Base-by-base conservation (phyloP, 2,329 filamentous ascomycete species). In the Diaporthe ampelina region DNA sequence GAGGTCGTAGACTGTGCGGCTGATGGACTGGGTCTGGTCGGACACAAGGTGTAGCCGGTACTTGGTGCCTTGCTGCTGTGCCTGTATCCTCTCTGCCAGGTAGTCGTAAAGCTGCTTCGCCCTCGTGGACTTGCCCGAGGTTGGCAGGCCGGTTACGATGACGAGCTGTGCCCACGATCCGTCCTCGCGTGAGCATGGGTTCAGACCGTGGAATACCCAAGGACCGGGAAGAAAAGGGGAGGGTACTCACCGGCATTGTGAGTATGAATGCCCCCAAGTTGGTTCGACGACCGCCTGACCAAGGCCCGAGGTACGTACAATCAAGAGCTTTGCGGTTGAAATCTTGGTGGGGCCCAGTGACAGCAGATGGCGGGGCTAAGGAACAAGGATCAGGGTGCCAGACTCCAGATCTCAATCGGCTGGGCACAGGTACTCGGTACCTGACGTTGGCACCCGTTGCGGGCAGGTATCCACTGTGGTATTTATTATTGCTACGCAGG, bases 41-140 rank as follows among this genome's bases (percentile, higher is more conserved):
- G 92, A 94, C 79, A 96, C 90, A 77, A 94, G 89, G 81, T 95
- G 92, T 4, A 95, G 87, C 75, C 92, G 91, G 79, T 94, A 91
- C 73, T 86, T 86, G 29, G 83, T 77, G 35, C 79, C 78, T 11
- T 72, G 58, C 76, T 63, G 79, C 73, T 73, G 79, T 73, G 78
- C 79, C 76, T 83, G 83, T 82, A 92, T 91, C 79, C 88, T 91
- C 76, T 88, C 83, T 65, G 87, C 81, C 80, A 95, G 90, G 83
- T 92, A 92, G 45, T 87, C 82, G 80, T 92, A 84, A 15, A 97
- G 89, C 82, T 96, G 91, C 59, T 86, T 84, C 17, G 91, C 91
- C 77, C 91, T 90, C 26, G 90, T 90, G 45, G 91, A 91, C 83
- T 94, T 94, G 81, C 92, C 92, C 40, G 91, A 93, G 77, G 90